Percentiles rank a stretch among this genome's conserved stretches.
Conservation (phyloP, 2,329 filamentous ascomycete species). For the Dactylellina sp. region DNA sequence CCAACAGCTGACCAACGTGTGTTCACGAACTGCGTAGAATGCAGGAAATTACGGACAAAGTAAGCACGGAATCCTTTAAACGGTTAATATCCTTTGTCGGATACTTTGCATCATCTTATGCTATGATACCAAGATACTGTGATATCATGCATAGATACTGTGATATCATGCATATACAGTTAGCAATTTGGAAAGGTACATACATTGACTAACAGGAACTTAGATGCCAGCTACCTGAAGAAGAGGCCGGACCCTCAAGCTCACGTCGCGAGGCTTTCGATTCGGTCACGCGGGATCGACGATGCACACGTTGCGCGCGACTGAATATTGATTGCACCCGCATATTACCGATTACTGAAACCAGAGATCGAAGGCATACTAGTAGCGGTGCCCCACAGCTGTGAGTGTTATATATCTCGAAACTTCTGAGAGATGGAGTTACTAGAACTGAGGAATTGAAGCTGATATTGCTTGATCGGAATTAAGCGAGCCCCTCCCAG, state of each 20-base stretch:
- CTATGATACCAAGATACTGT: too few species aligned
- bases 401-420: conserved; percentile 11
- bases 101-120: neutral
- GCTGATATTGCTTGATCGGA: neutral
- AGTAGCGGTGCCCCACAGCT: conserved; percentile 13
- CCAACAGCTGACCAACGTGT: conserved; percentile 25
- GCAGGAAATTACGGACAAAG: conserved; percentile 48
- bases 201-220: conserved; percentile 3
- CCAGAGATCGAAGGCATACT: conserved; percentile 43
- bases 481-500: conserved; percentile 33
- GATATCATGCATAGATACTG: neutral
- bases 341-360: conserved; percentile 58
- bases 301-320: conserved; percentile 57
- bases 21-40: conserved; percentile 18
- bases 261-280: conserved; percentile 32
- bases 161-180: neutral
- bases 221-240: conserved; percentile 50
- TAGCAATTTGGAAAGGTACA: neutral
- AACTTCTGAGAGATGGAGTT: neutral
- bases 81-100: neutral
- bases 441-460: neutral
- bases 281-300: conserved; percentile 39
- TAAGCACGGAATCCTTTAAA: conserved; percentile 17
- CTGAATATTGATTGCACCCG: conserved; percentile 58
- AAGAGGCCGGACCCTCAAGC: conserved; percentile 24